A percentile compares a stretch with the other conserved stretches of the same genome.
These are phyloP conservation scores for Aureobasidium sp. DNA, from an alignment of 2,329 filamentous ascomycete species.

Conservation along the genomic window DNA sequence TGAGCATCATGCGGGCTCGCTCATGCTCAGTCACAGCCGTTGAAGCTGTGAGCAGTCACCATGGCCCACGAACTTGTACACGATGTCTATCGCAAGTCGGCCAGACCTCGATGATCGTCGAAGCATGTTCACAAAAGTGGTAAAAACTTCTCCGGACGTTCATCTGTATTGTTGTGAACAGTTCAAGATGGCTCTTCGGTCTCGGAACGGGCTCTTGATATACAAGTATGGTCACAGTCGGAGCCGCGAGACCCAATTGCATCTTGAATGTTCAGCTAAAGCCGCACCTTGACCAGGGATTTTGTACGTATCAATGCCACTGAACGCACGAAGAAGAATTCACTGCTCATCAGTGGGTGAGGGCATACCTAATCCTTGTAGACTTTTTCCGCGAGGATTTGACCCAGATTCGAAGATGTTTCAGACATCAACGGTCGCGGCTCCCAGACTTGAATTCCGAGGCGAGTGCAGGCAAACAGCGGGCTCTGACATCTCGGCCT, in stretches of 20 bases:
- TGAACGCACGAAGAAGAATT: background rate
- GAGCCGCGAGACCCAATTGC: background rate
- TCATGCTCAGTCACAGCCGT: background rate
- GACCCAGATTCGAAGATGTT: background rate
- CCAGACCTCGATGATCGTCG: background rate
- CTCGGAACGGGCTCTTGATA: background rate
- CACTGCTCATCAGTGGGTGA: background rate
- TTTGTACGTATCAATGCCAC: background rate
- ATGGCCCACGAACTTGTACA: background rate
- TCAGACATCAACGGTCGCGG: background rate
- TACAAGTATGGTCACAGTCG: background rate
- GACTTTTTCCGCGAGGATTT: background rate
- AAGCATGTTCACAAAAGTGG: background rate
- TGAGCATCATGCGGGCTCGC: background rate
- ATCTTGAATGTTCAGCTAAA: background rate
- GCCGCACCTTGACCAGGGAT: background rate
- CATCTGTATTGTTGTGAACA: background rate
- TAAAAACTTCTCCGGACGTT: background rate
- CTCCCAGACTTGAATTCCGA: background rate
- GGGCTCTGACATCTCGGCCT: background rate
- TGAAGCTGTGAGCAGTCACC: background rate
- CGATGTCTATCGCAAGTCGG: background rate
- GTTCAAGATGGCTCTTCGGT: background rate
- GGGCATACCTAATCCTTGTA: background rate
- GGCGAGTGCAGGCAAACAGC: conserved; percentile 1